Conservation (phyloP, 345 rosid species). For the Populus simonii region DNA sequence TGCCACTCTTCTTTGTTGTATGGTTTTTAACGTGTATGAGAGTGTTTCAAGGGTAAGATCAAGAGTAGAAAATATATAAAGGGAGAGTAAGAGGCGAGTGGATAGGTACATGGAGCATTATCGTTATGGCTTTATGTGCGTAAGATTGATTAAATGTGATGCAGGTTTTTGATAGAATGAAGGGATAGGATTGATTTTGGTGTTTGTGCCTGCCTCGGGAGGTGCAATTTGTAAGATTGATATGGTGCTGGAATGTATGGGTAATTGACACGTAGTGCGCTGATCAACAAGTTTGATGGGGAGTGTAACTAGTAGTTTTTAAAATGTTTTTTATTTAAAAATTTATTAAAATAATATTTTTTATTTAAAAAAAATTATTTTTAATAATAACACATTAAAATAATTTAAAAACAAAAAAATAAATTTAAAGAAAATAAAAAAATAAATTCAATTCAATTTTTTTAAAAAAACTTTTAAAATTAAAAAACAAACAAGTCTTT, state of each 20-base stretch:
- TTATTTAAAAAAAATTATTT: no score
- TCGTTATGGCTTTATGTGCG: constrained; percentile 9
- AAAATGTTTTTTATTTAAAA: no score
- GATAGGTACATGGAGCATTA: constrained; percentile 13
- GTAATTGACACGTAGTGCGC: no score
- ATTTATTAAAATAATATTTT: no score
- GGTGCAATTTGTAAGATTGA: background rate
- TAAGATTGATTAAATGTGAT: background rate
- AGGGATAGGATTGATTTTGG: background rate
- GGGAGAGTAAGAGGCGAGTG: background rate
- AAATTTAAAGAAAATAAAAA: no score
- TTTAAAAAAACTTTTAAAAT: no score
- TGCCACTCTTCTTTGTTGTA: background rate
- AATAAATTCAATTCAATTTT: no score
- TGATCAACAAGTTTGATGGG: no score
- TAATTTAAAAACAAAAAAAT: no score
- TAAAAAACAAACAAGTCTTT: fast-evolving
- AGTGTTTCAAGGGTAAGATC: background rate
- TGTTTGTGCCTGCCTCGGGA: constrained; percentile 17
- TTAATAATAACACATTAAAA: no score
- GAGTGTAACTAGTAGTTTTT: no score
- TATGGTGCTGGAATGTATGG: background rate
- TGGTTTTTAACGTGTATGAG: background rate
- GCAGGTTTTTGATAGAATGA: background rate
- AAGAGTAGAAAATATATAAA: background rate